phyloP scores from a whole-genome alignment of 371 early-diverging fungal species.

The Mucor velutinosus region DNA sequence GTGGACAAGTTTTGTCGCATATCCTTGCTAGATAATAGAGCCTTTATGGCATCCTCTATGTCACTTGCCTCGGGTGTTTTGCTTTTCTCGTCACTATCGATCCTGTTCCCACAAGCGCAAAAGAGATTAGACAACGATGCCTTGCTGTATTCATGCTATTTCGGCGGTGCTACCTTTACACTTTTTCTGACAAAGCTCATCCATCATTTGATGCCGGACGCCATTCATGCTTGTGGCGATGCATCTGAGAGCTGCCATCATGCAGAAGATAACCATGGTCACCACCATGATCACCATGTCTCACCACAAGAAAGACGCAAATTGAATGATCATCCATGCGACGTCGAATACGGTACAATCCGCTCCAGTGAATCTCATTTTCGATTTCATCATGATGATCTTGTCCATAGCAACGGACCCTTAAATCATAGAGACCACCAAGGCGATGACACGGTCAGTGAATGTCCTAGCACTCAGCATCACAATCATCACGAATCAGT shows the following conservation, averaged over 20 bases:
- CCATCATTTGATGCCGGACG: conserved; percentile 41
- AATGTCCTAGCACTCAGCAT: conserved; percentile 11
- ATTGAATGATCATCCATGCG: conserved; percentile 21
- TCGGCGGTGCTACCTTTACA: conserved; percentile 38
- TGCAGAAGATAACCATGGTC: background rate
- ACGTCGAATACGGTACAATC: conserved; percentile 34
- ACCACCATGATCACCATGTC: background rate
- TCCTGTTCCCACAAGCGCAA: conserved; percentile 42
- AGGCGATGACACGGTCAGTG: background rate
- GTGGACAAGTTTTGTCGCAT: conserved; percentile 13
- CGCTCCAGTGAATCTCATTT: conserved; percentile 39
- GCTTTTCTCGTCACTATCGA: conserved; percentile 39
- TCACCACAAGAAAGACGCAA: conserved; percentile 9
- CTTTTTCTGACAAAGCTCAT: conserved; percentile 31
- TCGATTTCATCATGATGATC: conserved; percentile 33
- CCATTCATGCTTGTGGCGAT: conserved; percentile 46
- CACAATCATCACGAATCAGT: conserved; percentile 25
- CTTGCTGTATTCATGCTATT: conserved; percentile 33
- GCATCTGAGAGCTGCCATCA: conserved; percentile 21
- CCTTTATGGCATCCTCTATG: conserved; percentile 42
- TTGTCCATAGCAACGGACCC: background rate
- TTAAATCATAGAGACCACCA: background rate
- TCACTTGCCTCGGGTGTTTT: conserved; percentile 47
- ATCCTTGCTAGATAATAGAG: conserved; percentile 28
- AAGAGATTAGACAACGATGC: conserved; percentile 23